phyloP scores from a whole-genome alignment of 768 basidiomycete species.

The Tephrocybe sp. region DNA sequence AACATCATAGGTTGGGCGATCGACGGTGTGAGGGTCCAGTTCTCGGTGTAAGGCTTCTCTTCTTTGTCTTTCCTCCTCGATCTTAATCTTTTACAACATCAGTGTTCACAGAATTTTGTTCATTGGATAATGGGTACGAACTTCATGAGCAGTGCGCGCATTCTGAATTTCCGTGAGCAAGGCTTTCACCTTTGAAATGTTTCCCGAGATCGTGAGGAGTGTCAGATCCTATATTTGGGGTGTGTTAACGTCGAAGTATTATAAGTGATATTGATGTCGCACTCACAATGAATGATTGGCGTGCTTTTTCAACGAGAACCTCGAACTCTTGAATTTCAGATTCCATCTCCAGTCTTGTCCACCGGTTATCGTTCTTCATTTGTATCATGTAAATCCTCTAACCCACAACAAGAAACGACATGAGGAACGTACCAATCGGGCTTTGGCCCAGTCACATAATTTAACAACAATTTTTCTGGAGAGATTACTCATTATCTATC shows the following conservation, averaged over 20 bases:
- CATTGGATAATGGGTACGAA: no score
- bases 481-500: no score
- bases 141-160: no score
- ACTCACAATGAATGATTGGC: constrained; percentile 5
- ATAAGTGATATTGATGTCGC: background rate
- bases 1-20: background rate
- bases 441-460: background rate
- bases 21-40: background rate
- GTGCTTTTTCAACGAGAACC: constrained; percentile 3
- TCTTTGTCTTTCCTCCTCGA: background rate
- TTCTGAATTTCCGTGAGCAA: no score
- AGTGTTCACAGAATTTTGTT: background rate
- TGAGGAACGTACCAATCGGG: no score
- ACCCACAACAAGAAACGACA: background rate
- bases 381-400: background rate
- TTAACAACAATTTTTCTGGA: background rate
- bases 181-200: no score
- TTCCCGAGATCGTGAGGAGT: background rate
- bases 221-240: constrained; percentile 5
- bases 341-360: background rate
- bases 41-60: background rate
- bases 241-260: background rate
- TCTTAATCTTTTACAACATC: no score
- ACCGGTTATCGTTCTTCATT: background rate
- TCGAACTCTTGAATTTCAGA: constrained; percentile 12